Base-by-base conservation (phyloP, 352 stramenopile genomes). In the Pythium insidiosum region DNA sequence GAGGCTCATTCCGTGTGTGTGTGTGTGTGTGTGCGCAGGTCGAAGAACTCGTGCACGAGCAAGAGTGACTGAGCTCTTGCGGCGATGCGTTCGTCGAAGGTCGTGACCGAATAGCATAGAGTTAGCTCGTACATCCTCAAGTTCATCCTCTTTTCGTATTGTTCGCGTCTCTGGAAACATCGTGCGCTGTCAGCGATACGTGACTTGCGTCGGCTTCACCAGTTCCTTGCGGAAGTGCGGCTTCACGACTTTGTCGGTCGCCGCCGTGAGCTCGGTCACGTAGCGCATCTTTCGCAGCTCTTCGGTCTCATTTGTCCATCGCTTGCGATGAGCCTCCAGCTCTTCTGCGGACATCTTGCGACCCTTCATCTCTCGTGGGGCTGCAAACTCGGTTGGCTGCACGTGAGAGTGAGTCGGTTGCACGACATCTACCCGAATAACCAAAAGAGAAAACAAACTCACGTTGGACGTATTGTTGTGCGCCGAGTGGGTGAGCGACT, bases 261-360 rank as follows among this genome's bases (percentile, higher is more conserved):
- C 66, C 1, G 58, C 63, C 1, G 67, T 70, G 25, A 37, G 54
- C 41, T 89, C 77, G 1, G 77, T 89, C 29, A 70, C 60, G 50
- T 84, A 87, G 19, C 77, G 71, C 31, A 58, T 46, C 13, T 65
- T 60, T 12, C 75, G 61, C 30, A 89, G 55, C 1, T 58, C 42
- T 42, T 77, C 66, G 22, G 50, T 60, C 50, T 89, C 74, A 18
- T 69, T 71, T 3, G 72, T 84, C 74, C 72, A 89, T 24, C 76
- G 72, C 37, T 71, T 50, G 22, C 59, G 67, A 38, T 87, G 66
- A 20, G 66, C 64, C 19, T 80, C 60, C 11, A 89, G 54, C 33
- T 83, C 73, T 21, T 74, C 72, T 1, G 58, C 61, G 0, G 47
- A 23, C 63, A 83, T 69, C 3, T 44, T 56, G 0, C 52, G 47